Evolutionary conservation across 352 stramenopile genomes (phyloP).

Genomic region (Phytophthora vignae): DNA sequence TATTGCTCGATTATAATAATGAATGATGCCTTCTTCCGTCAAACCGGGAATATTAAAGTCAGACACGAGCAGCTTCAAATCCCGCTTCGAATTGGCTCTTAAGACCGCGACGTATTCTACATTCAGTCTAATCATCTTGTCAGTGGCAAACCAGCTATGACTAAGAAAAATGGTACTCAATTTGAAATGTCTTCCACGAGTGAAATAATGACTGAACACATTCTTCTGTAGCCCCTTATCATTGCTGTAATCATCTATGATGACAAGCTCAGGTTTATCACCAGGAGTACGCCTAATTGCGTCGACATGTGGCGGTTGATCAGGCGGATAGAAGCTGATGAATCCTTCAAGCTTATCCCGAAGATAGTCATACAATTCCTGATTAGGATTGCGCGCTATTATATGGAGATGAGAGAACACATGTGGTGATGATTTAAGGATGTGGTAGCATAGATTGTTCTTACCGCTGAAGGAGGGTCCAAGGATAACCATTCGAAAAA

Average conservation of each 20-base stretch:
- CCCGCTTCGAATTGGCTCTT: background rate
- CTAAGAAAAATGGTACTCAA: constrained; percentile 3
- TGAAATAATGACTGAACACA: background rate
- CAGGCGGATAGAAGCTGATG: background rate
- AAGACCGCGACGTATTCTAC: background rate
- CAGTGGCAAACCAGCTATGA: background rate
- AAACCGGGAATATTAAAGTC: background rate
- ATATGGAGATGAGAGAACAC: background rate
- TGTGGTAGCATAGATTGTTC: background rate
- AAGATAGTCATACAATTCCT: background rate
- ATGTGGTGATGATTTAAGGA: background rate
- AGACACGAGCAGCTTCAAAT: background rate
- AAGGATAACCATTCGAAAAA: background rate
- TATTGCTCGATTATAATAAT: background rate
- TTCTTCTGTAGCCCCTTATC: background rate
- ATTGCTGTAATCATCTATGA: background rate
- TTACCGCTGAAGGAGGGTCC: background rate
- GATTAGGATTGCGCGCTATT: background rate
- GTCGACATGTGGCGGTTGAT: background rate
- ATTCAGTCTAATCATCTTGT: constrained; percentile 12
- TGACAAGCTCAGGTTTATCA: background rate
- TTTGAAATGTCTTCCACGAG: background rate
- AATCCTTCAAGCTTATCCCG: background rate
- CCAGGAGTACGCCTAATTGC: background rate
- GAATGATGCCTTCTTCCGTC: background rate